These are phyloP conservation scores for Trametes maxima DNA, from an alignment of 768 basidiomycete species.

Conservation along the genomic window DNA sequence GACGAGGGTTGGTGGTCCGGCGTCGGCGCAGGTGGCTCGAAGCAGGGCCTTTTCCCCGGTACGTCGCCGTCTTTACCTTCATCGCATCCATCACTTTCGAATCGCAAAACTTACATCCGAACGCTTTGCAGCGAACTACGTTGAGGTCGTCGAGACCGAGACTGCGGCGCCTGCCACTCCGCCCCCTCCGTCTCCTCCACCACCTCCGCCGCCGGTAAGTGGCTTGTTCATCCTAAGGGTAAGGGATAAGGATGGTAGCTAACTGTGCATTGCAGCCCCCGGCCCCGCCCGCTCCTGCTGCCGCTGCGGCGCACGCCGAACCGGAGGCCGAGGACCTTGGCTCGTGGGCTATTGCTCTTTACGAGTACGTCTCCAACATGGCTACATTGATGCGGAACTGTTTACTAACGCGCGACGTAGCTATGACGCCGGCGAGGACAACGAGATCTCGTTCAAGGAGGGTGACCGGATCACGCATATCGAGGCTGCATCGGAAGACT, in stretches of 20 bases:
- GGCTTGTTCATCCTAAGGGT: not conserved
- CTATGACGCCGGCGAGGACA: conserved; percentile 90
- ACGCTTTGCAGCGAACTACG: conserved; percentile 73
- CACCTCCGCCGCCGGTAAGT: conserved; percentile 49
- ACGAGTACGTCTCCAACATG: conserved; percentile 54
- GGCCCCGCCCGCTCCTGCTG: conserved; percentile 45
- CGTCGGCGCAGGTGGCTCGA: conserved; percentile 60
- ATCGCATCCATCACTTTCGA: not conserved
- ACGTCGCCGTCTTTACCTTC: conserved; percentile 22
- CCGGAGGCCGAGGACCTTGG: conserved; percentile 59
- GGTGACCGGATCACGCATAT: conserved; percentile 80
- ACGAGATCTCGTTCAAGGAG: conserved; percentile 84
- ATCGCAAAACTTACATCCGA: not conserved
- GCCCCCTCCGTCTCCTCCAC: conserved; percentile 61
- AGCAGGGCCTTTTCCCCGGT: conserved; percentile 87
- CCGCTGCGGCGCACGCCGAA: conserved; percentile 48
- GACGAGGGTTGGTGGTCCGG: conserved; percentile 96
- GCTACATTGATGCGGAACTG: not conserved
- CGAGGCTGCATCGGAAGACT: conserved; percentile 82
- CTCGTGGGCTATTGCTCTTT: conserved; percentile 62
- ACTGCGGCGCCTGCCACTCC: conserved; percentile 46
- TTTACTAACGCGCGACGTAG: conserved; percentile 40
- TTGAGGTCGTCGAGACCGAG: conserved; percentile 66
- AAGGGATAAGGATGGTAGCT: not conserved
- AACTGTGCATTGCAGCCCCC: conserved; percentile 27